Percentiles rank a stretch among this genome's conserved stretches.
phyloP scores from a whole-genome alignment of 106 monocot species.

The Acorus calamus region DNA sequence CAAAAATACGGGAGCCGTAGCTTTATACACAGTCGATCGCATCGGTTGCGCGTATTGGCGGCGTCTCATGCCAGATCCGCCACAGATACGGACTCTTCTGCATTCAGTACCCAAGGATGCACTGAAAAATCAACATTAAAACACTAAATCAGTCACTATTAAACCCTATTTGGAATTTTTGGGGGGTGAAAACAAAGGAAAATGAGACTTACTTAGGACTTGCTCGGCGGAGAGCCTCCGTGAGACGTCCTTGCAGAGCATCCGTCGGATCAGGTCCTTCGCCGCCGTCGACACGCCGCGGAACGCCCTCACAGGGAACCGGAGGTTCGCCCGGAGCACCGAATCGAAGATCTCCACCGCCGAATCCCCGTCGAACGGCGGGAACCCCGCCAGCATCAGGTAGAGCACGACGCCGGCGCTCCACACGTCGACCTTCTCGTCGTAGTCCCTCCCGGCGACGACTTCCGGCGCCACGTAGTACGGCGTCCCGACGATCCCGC shows the following conservation, averaged over 20 bases:
- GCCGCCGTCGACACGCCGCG: conserved; percentile 42
- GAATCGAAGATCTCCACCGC: conserved; percentile 66
- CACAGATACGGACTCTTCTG: too few species aligned
- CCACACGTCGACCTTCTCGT: conserved; percentile 92
- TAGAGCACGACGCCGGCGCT: conserved; percentile 80
- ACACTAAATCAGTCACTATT: too few species aligned
- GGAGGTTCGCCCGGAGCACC: conserved; percentile 60
- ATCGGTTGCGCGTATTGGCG: too few species aligned
- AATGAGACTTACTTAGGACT: conserved; percentile 63
- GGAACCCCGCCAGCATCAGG: conserved; percentile 56
- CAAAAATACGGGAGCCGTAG: too few species aligned
- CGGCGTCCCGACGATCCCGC: conserved; percentile 85
- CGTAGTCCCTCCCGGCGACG: conserved; percentile 46
- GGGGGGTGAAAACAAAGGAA: neutral
- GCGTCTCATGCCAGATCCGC: too few species aligned
- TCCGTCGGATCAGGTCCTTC: conserved; percentile 79
- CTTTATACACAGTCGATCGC: too few species aligned
- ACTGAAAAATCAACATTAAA: too few species aligned
- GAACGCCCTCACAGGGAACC: conserved; percentile 61
- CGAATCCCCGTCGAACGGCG: conserved; percentile 71
- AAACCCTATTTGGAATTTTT: too few species aligned
- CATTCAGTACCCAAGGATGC: too few species aligned
- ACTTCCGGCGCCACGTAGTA: conserved; percentile 95
- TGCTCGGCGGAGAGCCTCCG: conserved; percentile 75
- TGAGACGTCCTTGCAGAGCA: conserved; percentile 64